Percentiles rank a stretch among this genome's conserved stretches.
These are phyloP conservation scores for Polytolypa hystricis DNA, from an alignment of 2,329 filamentous ascomycete species.

Conservation along the genomic window DNA sequence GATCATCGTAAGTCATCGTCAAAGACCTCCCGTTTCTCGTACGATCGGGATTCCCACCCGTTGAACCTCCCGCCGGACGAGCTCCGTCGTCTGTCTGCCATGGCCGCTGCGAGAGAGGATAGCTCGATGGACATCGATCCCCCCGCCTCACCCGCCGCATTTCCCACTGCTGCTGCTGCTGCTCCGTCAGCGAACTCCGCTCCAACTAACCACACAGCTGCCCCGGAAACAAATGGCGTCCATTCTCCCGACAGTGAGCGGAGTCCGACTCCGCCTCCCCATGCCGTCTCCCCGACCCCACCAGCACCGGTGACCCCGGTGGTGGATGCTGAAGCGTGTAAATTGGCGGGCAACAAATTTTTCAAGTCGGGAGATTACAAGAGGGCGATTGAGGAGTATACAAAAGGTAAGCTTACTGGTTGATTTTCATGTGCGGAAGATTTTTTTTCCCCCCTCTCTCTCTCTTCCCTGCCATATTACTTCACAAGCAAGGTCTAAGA, in stretches of 20 bases:
- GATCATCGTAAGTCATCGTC: background rate
- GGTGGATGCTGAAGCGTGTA: conserved; percentile 83
- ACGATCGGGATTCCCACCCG: conserved; percentile 58
- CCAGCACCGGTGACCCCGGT: conserved; percentile 32
- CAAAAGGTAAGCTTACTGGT: conserved; percentile 58
- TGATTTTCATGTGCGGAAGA: background rate
- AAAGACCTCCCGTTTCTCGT: conserved; percentile 26
- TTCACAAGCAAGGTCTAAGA: background rate
- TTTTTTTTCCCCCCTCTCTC: no score
- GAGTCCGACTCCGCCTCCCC: conserved; percentile 37
- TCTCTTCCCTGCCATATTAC: no score
- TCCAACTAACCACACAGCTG: conserved; percentile 15
- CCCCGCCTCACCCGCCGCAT: conserved; percentile 42
- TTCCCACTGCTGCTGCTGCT: conserved; percentile 18
- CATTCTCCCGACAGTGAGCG: conserved; percentile 23
- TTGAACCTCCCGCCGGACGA: conserved; percentile 85
- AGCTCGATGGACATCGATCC: conserved; percentile 65
- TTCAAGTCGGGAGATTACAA: conserved; percentile 91
- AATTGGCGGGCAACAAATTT: conserved; percentile 86
- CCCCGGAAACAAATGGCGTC: conserved; percentile 24
- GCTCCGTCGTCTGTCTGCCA: conserved; percentile 60
- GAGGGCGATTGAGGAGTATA: conserved; percentile 84
- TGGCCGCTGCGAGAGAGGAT: conserved; percentile 37
- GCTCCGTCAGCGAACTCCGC: conserved; percentile 30
- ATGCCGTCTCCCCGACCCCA: conserved; percentile 38